Evolutionary conservation across 495 filamentous ascomycete genomes (phyloP).

Genomic region (Penicillium manginii): DNA sequence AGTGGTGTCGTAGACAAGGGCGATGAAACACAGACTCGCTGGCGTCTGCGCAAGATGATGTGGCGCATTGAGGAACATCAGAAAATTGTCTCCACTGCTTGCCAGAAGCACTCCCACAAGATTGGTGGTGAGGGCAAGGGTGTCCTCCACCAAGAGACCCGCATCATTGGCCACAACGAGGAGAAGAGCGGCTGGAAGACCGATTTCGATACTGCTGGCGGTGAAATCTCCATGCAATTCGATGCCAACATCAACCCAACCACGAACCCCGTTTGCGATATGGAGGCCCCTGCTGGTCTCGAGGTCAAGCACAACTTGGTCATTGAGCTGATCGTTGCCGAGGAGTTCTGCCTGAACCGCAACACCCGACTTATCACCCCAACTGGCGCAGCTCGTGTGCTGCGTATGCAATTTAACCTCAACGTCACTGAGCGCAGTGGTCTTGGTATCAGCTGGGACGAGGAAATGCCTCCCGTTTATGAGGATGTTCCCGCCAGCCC

Average conservation of each 20-base stretch:
- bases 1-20: conserved; percentile 75
- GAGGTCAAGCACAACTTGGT: conserved; percentile 81
- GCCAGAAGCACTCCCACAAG: conserved; percentile 74
- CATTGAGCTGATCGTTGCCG: conserved; percentile 90
- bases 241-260: conserved; percentile 66
- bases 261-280: conserved; percentile 73
- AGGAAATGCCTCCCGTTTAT: conserved; percentile 93
- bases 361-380: conserved; percentile 74
- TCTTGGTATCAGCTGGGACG: conserved; percentile 94
- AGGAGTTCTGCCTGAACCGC: conserved; percentile 80
- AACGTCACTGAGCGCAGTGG: conserved; percentile 82
- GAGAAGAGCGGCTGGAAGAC: conserved; percentile 92
- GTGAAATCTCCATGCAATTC: conserved; percentile 82
- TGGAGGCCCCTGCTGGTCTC: conserved; percentile 77
- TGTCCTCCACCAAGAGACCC: conserved; percentile 73
- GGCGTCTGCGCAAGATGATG: conserved; percentile 85
- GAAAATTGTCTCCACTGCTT: conserved; percentile 80
- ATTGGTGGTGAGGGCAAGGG: conserved; percentile 75
- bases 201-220: conserved; percentile 75
- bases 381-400: conserved; percentile 86
- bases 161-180: conserved; percentile 74
- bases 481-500: conserved; percentile 90
- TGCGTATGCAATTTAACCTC: conserved; percentile 89
- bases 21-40: conserved; percentile 67
- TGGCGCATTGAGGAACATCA: conserved; percentile 92